These are phyloP conservation scores for Cavenderia fasciculata DNA, from an alignment of 78 protist species.

Conservation along the genomic window DNA sequence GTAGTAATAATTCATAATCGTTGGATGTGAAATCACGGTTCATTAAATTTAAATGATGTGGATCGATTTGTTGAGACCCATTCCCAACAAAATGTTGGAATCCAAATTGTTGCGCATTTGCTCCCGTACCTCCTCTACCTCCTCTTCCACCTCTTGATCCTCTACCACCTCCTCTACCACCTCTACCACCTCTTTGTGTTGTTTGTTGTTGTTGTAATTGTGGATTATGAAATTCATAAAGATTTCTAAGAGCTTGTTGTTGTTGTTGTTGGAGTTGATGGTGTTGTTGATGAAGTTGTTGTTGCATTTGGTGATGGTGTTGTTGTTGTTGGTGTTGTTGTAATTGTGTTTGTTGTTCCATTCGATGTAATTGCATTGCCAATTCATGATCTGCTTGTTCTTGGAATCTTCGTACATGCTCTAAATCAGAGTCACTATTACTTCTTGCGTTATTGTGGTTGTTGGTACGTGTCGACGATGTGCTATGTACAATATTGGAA, in stretches of 20 bases:
- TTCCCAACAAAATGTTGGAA: neutral
- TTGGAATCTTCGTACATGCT: too few relatives aligned
- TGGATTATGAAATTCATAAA: too few relatives aligned
- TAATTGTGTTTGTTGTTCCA: neutral
- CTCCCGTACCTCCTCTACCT: slow-evolving; percentile 3
- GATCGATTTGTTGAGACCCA: neutral
- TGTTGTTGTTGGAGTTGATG: neutral
- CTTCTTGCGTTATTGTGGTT: neutral
- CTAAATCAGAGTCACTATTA: too few relatives aligned
- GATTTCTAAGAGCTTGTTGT: too few relatives aligned
- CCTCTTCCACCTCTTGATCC: too few relatives aligned
- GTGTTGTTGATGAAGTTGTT: neutral
- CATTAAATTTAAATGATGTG: slow-evolving; percentile 24
- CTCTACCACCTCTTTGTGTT: neutral
- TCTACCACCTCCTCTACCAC: slow-evolving; percentile 2
- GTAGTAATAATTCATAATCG: slow-evolving; percentile 49
- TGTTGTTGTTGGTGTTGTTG: neutral
- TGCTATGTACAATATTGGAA: neutral
- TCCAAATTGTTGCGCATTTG: neutral
- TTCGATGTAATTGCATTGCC: slow-evolving; percentile 13
- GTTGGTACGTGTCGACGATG: neutral
- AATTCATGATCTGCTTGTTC: neutral
- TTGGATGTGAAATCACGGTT: slow-evolving; percentile 26
- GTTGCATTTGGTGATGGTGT: neutral
- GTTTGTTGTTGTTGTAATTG: neutral